Evolutionary conservation across 169 alveolate genomes (phyloP), one percentile per base, ranked within the genome.

Genomic region (Eimeria necatrix): DNA sequence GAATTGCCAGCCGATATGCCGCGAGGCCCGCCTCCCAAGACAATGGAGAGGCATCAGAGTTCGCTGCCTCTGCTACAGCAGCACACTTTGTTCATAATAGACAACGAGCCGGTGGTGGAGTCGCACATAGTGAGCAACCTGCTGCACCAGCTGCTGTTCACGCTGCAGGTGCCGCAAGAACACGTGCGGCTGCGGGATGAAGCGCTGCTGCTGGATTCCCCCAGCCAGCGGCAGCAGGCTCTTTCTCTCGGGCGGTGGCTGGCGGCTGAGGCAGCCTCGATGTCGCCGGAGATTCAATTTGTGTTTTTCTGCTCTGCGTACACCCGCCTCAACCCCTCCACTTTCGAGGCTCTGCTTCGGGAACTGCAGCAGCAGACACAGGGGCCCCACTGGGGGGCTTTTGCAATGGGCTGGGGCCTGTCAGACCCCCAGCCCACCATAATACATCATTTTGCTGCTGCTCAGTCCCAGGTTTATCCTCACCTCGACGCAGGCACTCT

Each of bases 41-140:
- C 94, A 2, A 59, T 90, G 68, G 41, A 32, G 4, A 24, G 68
- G 26, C 18, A 18, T 4, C 61, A 52, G 24, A 52, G 4, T 6
- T 48, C 59, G 46, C 51, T 73, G 26, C 94, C 94, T 3, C n/a
- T 73, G 22, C 51, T 90, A 3, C 94, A 74, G 64, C n/a, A 51
- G 3, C 52, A 90, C 3, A 90, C 94, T 0, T 60, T 74, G 18
- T 90, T 90, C 26, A 22, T 90, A 46, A 59, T 90, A 20, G 94
- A 78, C 68, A 71, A 73, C 59, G 88, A 73, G 68, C 94, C 94
- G 2, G 94, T 90, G n/a, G 20, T 90, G 0, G 94, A 90, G 51
- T 51, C 88, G 52, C 94, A 90, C 70, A 70, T 90, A 12, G 89
- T 56, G 10, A 90, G 89, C 68, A 90, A 90, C 64, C 71, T 90